Percentiles rank a stretch among this genome's conserved stretches.
These are phyloP conservation scores for Durotheca rogersii DNA, from an alignment of 495 filamentous ascomycete genomes.

Conservation along the genomic window DNA sequence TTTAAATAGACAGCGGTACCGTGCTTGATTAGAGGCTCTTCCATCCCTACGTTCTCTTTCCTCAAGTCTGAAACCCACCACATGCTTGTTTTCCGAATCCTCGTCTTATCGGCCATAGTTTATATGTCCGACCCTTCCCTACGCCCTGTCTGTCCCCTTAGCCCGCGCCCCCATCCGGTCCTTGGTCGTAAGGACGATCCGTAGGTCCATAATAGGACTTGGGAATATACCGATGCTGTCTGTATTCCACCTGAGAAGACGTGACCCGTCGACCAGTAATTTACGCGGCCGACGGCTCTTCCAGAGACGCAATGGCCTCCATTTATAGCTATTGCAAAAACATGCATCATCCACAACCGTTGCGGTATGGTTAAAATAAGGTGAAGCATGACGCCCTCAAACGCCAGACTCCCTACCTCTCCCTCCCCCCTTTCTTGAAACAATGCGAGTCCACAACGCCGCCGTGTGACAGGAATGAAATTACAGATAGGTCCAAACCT, in stretches of 20 bases:
- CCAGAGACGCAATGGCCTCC: constrained; percentile 11
- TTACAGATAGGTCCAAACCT: constrained; percentile 8
- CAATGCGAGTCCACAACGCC: constrained; percentile 35
- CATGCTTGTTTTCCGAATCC: too few relatives aligned
- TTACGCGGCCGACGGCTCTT: constrained; percentile 3
- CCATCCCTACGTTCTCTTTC: too few relatives aligned
- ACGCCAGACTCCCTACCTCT: constrained; percentile 21
- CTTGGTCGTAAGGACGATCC: too few relatives aligned
- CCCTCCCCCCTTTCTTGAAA: constrained; percentile 17
- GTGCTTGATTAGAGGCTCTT: too few relatives aligned
- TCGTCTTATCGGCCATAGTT: too few relatives aligned
- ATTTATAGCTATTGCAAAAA: constrained; percentile 26
- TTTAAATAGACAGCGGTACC: too few relatives aligned
- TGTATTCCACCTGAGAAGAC: background rate
- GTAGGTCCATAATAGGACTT: too few relatives aligned
- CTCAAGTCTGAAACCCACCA: too few relatives aligned
- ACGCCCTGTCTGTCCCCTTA: too few relatives aligned
- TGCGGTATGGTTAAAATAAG: constrained; percentile 10
- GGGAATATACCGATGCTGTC: constrained; percentile 5
- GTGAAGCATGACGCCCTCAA: constrained; percentile 27
- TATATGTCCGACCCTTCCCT: too few relatives aligned
- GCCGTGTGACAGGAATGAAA: constrained; percentile 21
- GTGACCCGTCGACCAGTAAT: constrained; percentile 5
- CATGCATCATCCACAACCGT: constrained; percentile 11
- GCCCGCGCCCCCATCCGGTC: too few relatives aligned